Conservation (phyloP, 2,329 filamentous ascomycete genomes). For the Monilinia laxa region DNA sequence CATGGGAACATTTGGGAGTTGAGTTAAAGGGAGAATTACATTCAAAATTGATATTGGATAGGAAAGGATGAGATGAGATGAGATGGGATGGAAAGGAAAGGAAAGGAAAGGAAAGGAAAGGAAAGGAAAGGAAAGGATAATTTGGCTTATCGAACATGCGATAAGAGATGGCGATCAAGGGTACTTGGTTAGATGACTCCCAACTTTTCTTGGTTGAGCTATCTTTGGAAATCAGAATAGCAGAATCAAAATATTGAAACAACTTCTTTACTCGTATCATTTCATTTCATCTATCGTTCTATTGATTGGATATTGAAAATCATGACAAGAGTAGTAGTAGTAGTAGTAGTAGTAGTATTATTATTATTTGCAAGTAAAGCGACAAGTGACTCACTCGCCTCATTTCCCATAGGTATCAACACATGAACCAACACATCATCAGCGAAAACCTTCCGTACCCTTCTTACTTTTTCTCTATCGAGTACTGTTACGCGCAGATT, state of each 20-base stretch:
- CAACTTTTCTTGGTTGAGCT: constrained; percentile 10
- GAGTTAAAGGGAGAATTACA: constrained; percentile 22
- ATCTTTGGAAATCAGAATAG: background rate
- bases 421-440: too few species aligned
- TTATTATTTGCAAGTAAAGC: too few species aligned
- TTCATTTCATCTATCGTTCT: too few species aligned
- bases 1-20: constrained; percentile 20
- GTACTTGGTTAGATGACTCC: background rate
- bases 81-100: background rate
- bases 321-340: too few species aligned
- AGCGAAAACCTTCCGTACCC: too few species aligned
- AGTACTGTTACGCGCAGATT: too few species aligned
- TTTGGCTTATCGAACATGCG: constrained; percentile 2
- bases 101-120: background rate
- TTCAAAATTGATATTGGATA: background rate
- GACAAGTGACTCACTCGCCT: too few species aligned
- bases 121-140: background rate
- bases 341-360: too few species aligned
- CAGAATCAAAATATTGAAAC: background rate
- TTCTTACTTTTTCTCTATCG: too few species aligned
- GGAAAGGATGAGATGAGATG: background rate
- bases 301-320: too few species aligned
- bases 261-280: too few species aligned
- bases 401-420: too few species aligned
- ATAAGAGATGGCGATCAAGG: constrained; percentile 10